These are phyloP conservation scores for Mycena sp. DNA, from an alignment of 1,284 basidiomycete species.

Conservation along the genomic window DNA sequence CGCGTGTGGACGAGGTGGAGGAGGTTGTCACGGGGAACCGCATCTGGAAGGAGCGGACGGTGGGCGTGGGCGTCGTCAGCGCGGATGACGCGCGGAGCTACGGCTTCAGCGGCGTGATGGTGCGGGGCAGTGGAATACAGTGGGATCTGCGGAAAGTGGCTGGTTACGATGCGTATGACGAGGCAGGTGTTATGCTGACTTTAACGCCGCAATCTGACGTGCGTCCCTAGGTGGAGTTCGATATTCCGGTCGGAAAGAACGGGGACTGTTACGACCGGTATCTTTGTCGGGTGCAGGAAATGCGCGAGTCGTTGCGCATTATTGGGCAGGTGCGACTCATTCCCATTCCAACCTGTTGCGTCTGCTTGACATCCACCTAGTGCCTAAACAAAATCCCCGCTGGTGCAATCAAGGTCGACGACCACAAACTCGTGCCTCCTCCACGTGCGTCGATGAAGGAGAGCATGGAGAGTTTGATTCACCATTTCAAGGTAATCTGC, in stretches of 20 bases:
- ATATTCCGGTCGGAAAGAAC: conserved; percentile 95
- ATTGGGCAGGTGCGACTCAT: conserved; percentile 55
- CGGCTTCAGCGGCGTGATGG: conserved; percentile 97
- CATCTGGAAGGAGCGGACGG: conserved; percentile 97
- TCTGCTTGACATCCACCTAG: conserved; percentile 39
- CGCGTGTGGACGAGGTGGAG: conserved; percentile 96
- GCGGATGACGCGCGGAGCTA: conserved; percentile 95
- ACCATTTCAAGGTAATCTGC: conserved; percentile 90
- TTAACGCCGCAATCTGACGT: not conserved
- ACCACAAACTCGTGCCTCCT: conserved; percentile 98
- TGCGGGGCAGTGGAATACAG: conserved; percentile 91
- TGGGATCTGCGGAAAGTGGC: conserved; percentile 96
- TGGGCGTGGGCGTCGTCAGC: conserved; percentile 92
- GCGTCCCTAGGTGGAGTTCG: conserved; percentile 85
- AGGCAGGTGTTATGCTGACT: conserved; percentile 57
- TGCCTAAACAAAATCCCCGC: conserved; percentile 98
- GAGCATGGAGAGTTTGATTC: conserved; percentile 97
- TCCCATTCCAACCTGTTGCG: not conserved
- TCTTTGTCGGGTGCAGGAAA: conserved; percentile 97
- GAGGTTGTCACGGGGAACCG: conserved; percentile 98
- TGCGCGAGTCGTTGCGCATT: conserved; percentile 94
- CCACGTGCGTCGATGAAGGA: conserved; percentile 99
- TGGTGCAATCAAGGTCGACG: conserved; percentile 94
- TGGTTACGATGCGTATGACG: conserved; percentile 97
- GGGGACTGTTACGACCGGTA: conserved; percentile 98